Conservation (phyloP, 1,284 basidiomycete species). For the Ganoderma sp. region DNA sequence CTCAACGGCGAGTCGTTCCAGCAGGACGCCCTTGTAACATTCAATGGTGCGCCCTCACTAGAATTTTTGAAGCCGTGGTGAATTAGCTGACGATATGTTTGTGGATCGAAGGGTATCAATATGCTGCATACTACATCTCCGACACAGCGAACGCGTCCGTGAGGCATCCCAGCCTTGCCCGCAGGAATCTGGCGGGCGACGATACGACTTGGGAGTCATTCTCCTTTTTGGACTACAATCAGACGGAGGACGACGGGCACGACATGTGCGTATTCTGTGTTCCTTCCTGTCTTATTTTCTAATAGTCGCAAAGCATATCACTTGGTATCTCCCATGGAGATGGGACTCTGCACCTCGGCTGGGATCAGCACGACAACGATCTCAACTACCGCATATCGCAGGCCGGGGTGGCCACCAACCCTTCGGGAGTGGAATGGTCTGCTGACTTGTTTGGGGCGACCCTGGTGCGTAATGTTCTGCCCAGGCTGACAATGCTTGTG, state of each 20-base stretch:
- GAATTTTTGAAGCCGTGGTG: neutral
- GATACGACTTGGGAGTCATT: constrained; percentile 44
- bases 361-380: constrained; percentile 51
- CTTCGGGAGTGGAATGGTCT: constrained; percentile 37
- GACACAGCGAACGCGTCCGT: constrained; percentile 42
- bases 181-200: constrained; percentile 36
- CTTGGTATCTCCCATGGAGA: constrained; percentile 49
- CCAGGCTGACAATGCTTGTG: too few species aligned
- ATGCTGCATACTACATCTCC: constrained; percentile 46
- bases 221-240: constrained; percentile 47
- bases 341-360: constrained; percentile 49
- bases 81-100: neutral
- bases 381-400: constrained; percentile 48
- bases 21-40: constrained; percentile 48
- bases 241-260: constrained; percentile 51
- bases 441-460: constrained; percentile 38
- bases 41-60: constrained; percentile 39
- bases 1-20: constrained; percentile 54
- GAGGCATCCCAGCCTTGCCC: constrained; percentile 43
- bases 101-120: constrained; percentile 45
- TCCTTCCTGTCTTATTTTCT: neutral
- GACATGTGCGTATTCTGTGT: constrained; percentile 39
- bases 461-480: constrained; percentile 22
- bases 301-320: constrained; percentile 41
- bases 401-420: constrained; percentile 42